These are phyloP conservation scores for Ophiostoma quercus DNA, from an alignment of 2,329 filamentous ascomycete genomes.

Conservation along the genomic window DNA sequence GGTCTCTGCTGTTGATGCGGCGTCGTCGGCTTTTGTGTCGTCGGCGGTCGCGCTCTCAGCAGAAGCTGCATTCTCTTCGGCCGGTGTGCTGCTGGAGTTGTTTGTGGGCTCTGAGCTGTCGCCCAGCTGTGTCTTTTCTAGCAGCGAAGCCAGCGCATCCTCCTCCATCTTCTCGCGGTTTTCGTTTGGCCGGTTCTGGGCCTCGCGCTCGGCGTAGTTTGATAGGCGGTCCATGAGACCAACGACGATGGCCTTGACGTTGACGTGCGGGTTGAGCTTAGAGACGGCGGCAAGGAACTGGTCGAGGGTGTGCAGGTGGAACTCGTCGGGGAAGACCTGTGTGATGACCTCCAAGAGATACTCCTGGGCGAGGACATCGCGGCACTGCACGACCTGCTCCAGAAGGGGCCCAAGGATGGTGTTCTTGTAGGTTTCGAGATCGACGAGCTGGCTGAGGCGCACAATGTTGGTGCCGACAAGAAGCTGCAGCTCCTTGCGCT, in stretches of 20 bases:
- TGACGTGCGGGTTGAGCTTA: conserved; percentile 89
- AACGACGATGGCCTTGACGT: conserved; percentile 96
- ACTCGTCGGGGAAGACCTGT: conserved; percentile 97
- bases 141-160: conserved; percentile 69
- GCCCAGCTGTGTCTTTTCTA: conserved; percentile 69
- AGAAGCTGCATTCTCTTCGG: conserved; percentile 25
- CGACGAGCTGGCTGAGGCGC: conserved; percentile 88
- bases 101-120: background rate
- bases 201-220: conserved; percentile 86
- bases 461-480: conserved; percentile 96
- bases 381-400: conserved; percentile 96
- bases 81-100: background rate
- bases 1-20: conserved; percentile 35
- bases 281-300: conserved; percentile 91
- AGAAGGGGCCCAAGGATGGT: conserved; percentile 81
- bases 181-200: conserved; percentile 63
- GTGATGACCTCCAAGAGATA: conserved; percentile 97
- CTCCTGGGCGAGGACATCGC: conserved; percentile 93
- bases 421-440: conserved; percentile 88
- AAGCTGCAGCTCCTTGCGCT: conserved; percentile 90
- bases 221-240: conserved; percentile 95
- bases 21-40: conserved; percentile 38
- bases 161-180: conserved; percentile 74
- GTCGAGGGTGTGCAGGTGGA: conserved; percentile 92
- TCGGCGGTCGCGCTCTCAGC: conserved; percentile 31